phyloP scores from a whole-genome alignment of 345 rosid genomes.

The Pseudoturritis turrita region DNA sequence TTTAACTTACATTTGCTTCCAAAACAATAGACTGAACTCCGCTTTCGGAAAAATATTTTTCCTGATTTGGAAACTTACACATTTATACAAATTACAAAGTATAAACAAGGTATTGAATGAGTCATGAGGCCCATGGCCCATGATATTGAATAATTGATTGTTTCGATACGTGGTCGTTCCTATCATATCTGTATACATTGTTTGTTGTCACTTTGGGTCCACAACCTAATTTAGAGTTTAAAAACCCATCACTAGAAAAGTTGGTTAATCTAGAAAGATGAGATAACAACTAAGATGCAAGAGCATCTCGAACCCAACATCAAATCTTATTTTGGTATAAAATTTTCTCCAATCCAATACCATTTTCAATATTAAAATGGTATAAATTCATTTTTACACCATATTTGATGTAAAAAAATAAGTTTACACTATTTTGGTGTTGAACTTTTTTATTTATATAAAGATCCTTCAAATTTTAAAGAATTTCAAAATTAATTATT shows the following conservation, averaged over 20 bases:
- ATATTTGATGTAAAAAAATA: too few relatives aligned
- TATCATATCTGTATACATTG: neutral
- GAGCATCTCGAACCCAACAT: too few relatives aligned
- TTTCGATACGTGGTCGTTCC: conserved; percentile 13
- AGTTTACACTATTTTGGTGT: too few relatives aligned
- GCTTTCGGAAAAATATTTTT: neutral
- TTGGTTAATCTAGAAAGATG: neutral
- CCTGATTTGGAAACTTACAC: neutral
- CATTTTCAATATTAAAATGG: too few relatives aligned
- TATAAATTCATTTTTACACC: too few relatives aligned
- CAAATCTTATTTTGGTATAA: too few relatives aligned
- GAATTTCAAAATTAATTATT: too few relatives aligned
- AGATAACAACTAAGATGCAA: neutral
- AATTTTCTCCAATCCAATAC: too few relatives aligned
- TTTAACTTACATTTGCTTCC: too few relatives aligned
- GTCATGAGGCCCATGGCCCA: neutral
- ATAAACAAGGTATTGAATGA: neutral
- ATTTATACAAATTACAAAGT: neutral
- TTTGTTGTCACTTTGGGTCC: conserved; percentile 4
- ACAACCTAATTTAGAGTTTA: neutral
- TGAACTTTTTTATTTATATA: too few relatives aligned
- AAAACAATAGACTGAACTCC: too few relatives aligned
- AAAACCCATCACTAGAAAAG: neutral
- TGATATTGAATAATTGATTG: neutral
- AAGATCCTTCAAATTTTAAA: too few relatives aligned